A percentile compares a stretch with the other conserved stretches of the same genome.
phyloP scores from a whole-genome alignment of 169 alveolate species.

The Eimeria zaria region DNA sequence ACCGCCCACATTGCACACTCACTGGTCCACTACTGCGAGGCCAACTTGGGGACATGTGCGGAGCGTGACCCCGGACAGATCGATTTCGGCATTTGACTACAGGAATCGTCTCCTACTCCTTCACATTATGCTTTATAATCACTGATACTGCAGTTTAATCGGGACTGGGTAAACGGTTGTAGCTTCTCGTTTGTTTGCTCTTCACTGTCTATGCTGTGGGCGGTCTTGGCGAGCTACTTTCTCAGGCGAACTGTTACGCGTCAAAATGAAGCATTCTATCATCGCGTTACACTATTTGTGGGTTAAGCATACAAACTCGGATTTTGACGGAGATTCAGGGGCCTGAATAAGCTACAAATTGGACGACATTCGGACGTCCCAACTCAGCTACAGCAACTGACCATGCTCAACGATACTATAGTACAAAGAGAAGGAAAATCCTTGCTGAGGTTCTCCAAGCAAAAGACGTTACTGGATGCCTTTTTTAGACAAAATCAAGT shows the following conservation, averaged over 20 bases:
- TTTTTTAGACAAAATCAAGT: too few species aligned
- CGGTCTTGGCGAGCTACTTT: not conserved
- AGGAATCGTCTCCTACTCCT: not conserved
- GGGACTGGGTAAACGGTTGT: not conserved
- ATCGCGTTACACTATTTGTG: not conserved
- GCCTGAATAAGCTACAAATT: not conserved
- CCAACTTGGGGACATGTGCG: too few species aligned
- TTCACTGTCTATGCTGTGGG: not conserved
- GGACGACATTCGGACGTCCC: not conserved
- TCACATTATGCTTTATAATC: not conserved
- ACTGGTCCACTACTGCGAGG: slow-evolving; percentile 9
- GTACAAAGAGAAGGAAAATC: too few species aligned
- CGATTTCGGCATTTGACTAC: not conserved
- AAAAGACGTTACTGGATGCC: too few species aligned
- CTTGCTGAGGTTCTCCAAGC: too few species aligned
- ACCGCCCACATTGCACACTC: not conserved
- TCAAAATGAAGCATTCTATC: not conserved
- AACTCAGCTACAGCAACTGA: not conserved
- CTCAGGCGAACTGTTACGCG: not conserved
- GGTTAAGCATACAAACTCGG: not conserved
- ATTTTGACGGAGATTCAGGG: not conserved
- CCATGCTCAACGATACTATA: not conserved
- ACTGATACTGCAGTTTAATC: not conserved
- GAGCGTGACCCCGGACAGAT: not conserved
- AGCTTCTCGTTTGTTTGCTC: not conserved